Evolutionary conservation across 108 stramenopile genomes (phyloP).

Genomic region (Cyclostephanos invisitatus): DNA sequence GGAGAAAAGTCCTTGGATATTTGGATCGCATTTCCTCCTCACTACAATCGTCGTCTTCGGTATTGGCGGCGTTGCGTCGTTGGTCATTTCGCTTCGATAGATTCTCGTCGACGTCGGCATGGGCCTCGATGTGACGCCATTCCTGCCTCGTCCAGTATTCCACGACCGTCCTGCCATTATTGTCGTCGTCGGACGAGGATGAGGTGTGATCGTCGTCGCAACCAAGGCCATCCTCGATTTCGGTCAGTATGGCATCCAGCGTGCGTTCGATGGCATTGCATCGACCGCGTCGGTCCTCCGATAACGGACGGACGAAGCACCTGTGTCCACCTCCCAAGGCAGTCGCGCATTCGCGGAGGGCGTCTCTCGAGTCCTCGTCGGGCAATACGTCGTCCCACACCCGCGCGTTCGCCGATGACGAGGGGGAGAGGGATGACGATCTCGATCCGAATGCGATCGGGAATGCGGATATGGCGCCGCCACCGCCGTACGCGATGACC

Average conservation of each 20-base stretch:
- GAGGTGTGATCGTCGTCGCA: too few relatives aligned
- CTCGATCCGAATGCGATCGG: neutral
- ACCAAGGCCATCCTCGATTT: constrained; percentile 26
- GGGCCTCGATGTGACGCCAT: constrained; percentile 76
- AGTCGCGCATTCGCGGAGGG: constrained; percentile 37
- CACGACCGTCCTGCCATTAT: constrained; percentile 34
- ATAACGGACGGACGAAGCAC: constrained; percentile 42
- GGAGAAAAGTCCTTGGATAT: constrained; percentile 35
- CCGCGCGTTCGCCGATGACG: constrained; percentile 1
- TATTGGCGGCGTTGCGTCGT: neutral
- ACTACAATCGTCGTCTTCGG: neutral
- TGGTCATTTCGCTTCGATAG: constrained; percentile 53
- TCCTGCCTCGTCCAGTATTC: constrained; percentile 80
- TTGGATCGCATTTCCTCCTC: constrained; percentile 21
- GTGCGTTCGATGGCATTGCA: constrained; percentile 44
- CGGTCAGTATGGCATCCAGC: constrained; percentile 49
- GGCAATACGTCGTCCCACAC: constrained; percentile 56
- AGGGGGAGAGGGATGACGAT: too few relatives aligned
- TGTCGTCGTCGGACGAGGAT: too few relatives aligned
- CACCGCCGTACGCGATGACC: neutral
- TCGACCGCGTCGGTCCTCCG: neutral
- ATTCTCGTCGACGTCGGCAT: constrained; percentile 80
- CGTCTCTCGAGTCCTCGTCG: neutral
- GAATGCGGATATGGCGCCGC: neutral
- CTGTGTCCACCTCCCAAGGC: constrained; percentile 41